Conservation (phyloP, 768 basidiomycete species). For the Sutorius australiensis region DNA sequence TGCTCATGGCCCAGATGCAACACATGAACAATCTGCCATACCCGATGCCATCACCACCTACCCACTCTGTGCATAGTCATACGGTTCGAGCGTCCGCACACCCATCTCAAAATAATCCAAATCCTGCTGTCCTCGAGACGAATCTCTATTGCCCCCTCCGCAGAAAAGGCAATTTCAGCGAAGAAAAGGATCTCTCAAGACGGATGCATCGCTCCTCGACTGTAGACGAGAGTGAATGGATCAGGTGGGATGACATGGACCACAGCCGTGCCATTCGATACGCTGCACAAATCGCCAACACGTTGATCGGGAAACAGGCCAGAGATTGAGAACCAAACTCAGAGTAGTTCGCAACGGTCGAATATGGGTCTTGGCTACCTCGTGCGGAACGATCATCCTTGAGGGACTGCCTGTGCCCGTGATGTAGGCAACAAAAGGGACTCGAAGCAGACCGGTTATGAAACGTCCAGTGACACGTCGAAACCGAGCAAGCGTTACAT, state of each 20-base stretch:
- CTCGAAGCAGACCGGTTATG: slow-evolving; percentile 21
- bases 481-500: slow-evolving; percentile 38
- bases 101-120: slow-evolving; percentile 24
- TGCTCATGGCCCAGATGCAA: slow-evolving; percentile 29
- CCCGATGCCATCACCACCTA: slow-evolving; percentile 10
- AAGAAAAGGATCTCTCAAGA: slow-evolving; percentile 16
- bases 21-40: slow-evolving; percentile 10
- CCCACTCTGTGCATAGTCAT: slow-evolving; percentile 24
- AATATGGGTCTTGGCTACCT: slow-evolving; percentile 34
- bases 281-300: slow-evolving; percentile 1
- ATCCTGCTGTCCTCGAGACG: slow-evolving; percentile 45
- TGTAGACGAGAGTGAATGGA: slow-evolving; percentile 15
- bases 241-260: slow-evolving; percentile 1
- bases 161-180: slow-evolving; percentile 40
- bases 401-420: background rate
- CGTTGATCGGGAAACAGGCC: slow-evolving; percentile 17
- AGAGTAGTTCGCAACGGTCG: slow-evolving; percentile 12
- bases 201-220: slow-evolving; percentile 8
- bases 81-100: slow-evolving; percentile 5
- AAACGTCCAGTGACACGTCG: slow-evolving; percentile 16
- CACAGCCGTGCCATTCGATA: slow-evolving; percentile 12
- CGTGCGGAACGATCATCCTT: background rate
- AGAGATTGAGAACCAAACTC: slow-evolving; percentile 24
- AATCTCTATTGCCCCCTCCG: slow-evolving; percentile 54
- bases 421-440: slow-evolving; percentile 1